phyloP scores from a whole-genome alignment of 306 rosid genomes.

The Quillaja saponaria region DNA sequence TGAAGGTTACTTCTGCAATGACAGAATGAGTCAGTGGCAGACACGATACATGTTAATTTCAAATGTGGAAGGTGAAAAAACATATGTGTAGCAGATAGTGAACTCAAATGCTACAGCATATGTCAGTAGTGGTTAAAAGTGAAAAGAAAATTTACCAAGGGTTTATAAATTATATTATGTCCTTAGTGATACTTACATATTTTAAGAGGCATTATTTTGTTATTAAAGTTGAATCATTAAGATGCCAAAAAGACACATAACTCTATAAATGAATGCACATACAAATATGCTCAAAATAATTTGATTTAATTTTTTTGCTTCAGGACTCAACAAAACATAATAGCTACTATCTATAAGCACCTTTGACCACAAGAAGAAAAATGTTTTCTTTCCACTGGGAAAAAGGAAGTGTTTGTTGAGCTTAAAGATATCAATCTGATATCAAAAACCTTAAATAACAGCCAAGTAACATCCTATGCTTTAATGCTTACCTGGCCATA shows the following conservation, averaged over 20 bases:
- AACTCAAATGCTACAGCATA: constrained; percentile 1
- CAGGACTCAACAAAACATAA: background rate
- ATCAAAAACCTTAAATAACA: background rate
- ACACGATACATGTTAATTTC: background rate
- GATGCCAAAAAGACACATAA: no score
- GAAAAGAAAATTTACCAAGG: no score
- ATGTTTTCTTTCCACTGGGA: background rate
- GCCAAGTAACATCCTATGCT: background rate
- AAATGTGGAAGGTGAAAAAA: background rate
- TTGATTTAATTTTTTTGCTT: background rate
- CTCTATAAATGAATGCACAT: no score
- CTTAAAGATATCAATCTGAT: background rate
- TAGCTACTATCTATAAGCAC: constrained; percentile 6
- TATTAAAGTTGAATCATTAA: background rate
- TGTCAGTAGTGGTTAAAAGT: background rate
- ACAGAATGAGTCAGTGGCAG: background rate
- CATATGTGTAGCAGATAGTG: background rate
- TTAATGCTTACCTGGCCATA: constrained; percentile 60
- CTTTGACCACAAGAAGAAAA: background rate
- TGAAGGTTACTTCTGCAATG: background rate
- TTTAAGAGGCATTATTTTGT: constrained; percentile 3
- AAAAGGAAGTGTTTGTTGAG: background rate
- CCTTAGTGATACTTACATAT: no score
- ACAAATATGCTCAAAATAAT: no score
- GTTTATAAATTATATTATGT: no score